Evolutionary conservation across 2,329 filamentous ascomycete genomes (phyloP).

Genomic region (Exophiala calicioides): DNA sequence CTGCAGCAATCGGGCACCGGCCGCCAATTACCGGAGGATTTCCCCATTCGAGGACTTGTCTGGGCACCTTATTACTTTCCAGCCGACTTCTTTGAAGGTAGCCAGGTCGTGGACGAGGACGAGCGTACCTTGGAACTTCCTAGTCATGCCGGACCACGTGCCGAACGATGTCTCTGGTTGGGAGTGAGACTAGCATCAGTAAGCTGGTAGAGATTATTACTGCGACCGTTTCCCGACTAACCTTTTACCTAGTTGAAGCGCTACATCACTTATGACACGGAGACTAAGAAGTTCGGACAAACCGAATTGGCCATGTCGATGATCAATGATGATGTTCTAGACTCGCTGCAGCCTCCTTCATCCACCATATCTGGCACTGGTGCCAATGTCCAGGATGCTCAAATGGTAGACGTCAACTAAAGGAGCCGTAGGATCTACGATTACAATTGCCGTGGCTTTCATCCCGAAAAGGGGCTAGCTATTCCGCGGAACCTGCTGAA

Average conservation of each 20-base stretch:
- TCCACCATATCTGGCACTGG: too few relatives aligned
- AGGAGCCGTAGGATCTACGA: neutral
- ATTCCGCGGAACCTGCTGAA: too few relatives aligned
- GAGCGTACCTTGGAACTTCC: conserved; percentile 54
- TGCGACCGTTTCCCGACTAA: neutral
- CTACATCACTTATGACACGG: conserved; percentile 43
- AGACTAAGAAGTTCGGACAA: conserved; percentile 35
- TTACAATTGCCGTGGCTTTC: too few relatives aligned
- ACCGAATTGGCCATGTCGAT: conserved; percentile 31
- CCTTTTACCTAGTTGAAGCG: conserved; percentile 33
- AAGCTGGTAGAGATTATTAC: conserved; percentile 24
- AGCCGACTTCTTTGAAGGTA: conserved; percentile 52
- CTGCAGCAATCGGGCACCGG: conserved; percentile 40
- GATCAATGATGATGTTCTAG: conserved; percentile 1
- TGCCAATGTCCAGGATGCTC: conserved; percentile 10
- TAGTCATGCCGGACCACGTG: conserved; percentile 50
- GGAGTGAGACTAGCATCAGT: conserved; percentile 47
- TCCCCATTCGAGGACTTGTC: conserved; percentile 58
- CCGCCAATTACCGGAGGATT: conserved; percentile 60
- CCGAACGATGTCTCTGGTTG: conserved; percentile 55
- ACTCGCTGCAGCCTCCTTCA: conserved; percentile 19
- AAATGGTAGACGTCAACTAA: conserved; percentile 16
- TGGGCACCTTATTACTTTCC: conserved; percentile 53
- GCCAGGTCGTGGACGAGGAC: conserved; percentile 55
- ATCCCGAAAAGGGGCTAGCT: too few relatives aligned